These are phyloP conservation scores for Puccinia triticina DNA, from an alignment of 1,284 basidiomycete species.

Conservation along the genomic window DNA sequence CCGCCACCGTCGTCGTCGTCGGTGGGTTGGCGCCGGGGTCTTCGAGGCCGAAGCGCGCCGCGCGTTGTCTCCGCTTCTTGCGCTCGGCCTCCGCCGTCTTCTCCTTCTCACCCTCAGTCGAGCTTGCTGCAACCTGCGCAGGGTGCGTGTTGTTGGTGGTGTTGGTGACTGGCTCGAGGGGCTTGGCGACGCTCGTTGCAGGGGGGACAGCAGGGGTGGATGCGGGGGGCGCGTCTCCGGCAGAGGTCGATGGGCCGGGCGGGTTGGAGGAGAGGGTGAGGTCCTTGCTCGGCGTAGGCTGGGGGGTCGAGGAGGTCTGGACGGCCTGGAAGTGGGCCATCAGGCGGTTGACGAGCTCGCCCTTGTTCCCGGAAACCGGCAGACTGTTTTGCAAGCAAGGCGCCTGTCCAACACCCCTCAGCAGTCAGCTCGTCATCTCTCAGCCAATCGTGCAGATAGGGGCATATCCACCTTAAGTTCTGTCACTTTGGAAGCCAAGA, in stretches of 20 bases:
- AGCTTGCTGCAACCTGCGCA: neutral
- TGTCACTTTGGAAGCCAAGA: slow-evolving; percentile 36
- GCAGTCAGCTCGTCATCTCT: no score
- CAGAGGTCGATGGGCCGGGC: neutral
- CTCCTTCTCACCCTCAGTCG: neutral
- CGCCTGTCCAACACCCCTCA: no score
- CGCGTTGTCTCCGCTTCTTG: slow-evolving; percentile 42
- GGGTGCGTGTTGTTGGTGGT: neutral
- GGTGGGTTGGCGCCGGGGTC: neutral
- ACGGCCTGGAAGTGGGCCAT: slow-evolving; percentile 2
- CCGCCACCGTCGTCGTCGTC: no score
- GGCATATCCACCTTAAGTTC: slow-evolving; percentile 47
- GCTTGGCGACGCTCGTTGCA: neutral
- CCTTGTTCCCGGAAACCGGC: slow-evolving; percentile 41
- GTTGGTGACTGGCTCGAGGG: slow-evolving; percentile 5
- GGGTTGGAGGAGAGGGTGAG: slow-evolving; percentile 17
- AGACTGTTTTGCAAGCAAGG: slow-evolving; percentile 37
- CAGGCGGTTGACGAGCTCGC: slow-evolving; percentile 40
- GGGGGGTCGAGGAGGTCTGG: slow-evolving; percentile 6
- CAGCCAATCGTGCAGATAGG: no score
- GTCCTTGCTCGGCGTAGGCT: slow-evolving; percentile 3
- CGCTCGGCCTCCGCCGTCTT: slow-evolving; percentile 15
- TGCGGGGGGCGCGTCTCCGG: neutral
- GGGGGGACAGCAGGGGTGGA: neutral
- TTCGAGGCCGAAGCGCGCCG: slow-evolving; percentile 43